A percentile compares a stretch with the other conserved stretches of the same genome.
Conservation (phyloP, 805 yeast species). For the Candida arabinofermentans region DNA sequence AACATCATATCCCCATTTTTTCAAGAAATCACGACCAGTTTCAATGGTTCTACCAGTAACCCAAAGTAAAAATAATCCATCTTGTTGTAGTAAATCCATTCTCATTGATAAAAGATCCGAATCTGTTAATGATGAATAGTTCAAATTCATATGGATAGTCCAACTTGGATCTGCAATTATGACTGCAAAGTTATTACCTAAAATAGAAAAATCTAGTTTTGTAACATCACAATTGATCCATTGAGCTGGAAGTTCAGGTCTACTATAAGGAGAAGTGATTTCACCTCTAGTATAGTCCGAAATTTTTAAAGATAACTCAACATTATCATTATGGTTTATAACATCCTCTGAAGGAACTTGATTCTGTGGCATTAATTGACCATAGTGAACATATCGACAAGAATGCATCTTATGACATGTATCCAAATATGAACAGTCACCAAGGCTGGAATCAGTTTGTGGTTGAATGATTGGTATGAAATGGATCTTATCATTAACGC, state of each 20-base stretch:
- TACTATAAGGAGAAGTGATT: slow-evolving; percentile 27
- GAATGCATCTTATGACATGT: slow-evolving; percentile 83
- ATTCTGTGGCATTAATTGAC: slow-evolving; percentile 41
- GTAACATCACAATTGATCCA: slow-evolving; percentile 87
- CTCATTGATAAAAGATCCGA: slow-evolving; percentile 66
- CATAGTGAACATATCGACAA: slow-evolving; percentile 81
- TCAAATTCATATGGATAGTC: slow-evolving; percentile 88
- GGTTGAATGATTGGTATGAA: slow-evolving; percentile 49
- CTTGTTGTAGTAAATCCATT: slow-evolving; percentile 67
- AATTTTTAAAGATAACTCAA: slow-evolving; percentile 17
- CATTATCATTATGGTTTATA: slow-evolving; percentile 18
- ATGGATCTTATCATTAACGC: slow-evolving; percentile 40
- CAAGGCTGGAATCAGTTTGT: slow-evolving; percentile 67
- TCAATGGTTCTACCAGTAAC: slow-evolving; percentile 94
- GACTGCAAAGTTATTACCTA: slow-evolving; percentile 75
- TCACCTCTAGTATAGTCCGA: slow-evolving; percentile 49
- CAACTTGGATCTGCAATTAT: slow-evolving; percentile 94
- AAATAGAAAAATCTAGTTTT: slow-evolving; percentile 57
- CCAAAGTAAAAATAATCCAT: slow-evolving; percentile 84
- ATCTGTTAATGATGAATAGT: slow-evolving; percentile 76
- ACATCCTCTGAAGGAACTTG: slow-evolving; percentile 10
- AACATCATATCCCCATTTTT: slow-evolving; percentile 77
- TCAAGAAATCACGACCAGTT: slow-evolving; percentile 71
- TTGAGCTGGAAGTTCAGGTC: slow-evolving; percentile 50
- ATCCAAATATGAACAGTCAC: slow-evolving; percentile 92